Evolutionary conservation across 2,329 filamentous ascomycete genomes (phyloP), one percentile per base, ranked within the genome.

Genomic region (Fusarium penzigii): DNA sequence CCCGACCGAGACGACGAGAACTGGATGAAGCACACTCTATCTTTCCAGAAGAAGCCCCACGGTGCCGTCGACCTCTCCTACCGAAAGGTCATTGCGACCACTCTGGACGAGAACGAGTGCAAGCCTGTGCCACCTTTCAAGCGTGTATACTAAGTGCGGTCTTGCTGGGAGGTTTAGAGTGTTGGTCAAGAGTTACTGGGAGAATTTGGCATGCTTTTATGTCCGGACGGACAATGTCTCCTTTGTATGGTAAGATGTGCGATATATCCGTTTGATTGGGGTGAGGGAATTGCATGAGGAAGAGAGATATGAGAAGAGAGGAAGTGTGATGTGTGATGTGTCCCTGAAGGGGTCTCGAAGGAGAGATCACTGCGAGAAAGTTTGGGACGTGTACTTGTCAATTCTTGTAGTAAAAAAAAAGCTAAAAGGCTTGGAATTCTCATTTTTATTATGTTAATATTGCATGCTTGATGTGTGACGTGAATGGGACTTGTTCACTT

Each of bases 21-120:
- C 75, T 97, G 93, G 93, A 97, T 97, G 93, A 97, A 97, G 87
- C 94, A 99, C 84, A 96, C 91, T 42, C 84, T 99, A 56, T 91
- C 88, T 62, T 99, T 88, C 88, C 94, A 99, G 83, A 95, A 91
- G 87, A 73, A 87, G 70, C 90, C 92, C 34, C 93, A 97, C 68
- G 89, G 88, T 70, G 85, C 91, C 78, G 85, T 94, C 50, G 88
- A 97, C 56, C 80, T 97, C 58, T 80, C 84, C 58, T 97, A 97
- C 84, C 85, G 94, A 74, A 80, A 81, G 59, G 94, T 99, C 56
- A 88, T 89, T 57, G 82, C 81, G 63, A 86, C 83, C 57, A 97
- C 94, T 25, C 80, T 99, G 64, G 94, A 97, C 68, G 92, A 96
- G 84, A 86, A 83, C 66, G 94, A 99, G 83, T 97, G 94, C 86